phyloP scores from a whole-genome alignment of 2,329 filamentous ascomycete species.

The Daldinia sp. region DNA sequence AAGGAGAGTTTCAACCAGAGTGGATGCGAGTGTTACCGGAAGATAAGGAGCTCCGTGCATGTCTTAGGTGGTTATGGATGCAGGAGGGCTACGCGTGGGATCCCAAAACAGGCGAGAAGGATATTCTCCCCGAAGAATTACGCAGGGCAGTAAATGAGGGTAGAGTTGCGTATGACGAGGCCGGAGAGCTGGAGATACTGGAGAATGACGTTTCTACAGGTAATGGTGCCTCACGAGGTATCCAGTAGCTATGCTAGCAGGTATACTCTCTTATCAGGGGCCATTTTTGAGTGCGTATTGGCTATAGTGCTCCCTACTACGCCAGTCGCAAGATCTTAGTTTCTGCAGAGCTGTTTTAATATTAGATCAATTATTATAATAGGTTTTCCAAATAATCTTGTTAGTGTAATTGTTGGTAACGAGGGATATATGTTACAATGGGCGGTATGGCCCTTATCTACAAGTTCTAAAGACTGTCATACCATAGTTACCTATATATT shows the following conservation, averaged over 20 bases:
- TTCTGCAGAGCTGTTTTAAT: background rate
- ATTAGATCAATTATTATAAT: background rate
- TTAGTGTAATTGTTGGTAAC: background rate
- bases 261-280: background rate
- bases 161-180: slow-evolving; percentile 67
- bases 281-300: background rate
- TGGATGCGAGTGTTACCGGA: slow-evolving; percentile 87
- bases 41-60: slow-evolving; percentile 92
- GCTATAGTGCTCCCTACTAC: background rate
- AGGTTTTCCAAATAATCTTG: background rate
- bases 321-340: background rate
- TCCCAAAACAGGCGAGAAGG: slow-evolving; percentile 73
- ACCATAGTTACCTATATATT: too few relatives aligned
- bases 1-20: slow-evolving; percentile 78
- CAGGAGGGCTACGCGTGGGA: slow-evolving; percentile 88
- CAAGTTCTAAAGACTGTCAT: background rate
- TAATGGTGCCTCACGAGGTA: background rate
- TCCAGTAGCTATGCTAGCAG: background rate
- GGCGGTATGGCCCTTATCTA: background rate
- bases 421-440: background rate
- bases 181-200: slow-evolving; percentile 61
- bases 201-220: slow-evolving; percentile 21
- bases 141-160: slow-evolving; percentile 68
- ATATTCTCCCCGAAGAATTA: slow-evolving; percentile 65
- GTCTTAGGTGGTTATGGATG: slow-evolving; percentile 91